Percentiles rank a stretch among this genome's conserved stretches.
Conservation (phyloP, 331 rosid genomes). For the Ulmus americana region DNA sequence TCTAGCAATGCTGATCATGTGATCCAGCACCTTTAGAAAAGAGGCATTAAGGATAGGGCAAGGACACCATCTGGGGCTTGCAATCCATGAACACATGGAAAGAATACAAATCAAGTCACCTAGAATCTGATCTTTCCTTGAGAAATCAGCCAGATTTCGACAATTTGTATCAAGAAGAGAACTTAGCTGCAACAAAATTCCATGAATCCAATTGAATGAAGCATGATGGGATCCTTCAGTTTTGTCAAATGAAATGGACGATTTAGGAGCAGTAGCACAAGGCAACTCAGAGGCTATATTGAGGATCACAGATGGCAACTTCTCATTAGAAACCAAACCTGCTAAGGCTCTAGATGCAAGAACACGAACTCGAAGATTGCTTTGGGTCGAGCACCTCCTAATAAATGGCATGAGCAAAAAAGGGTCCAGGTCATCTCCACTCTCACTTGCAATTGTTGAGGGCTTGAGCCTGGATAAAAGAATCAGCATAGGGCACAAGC, state of each 20-base stretch:
- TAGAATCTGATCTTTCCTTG: constrained; percentile 66
- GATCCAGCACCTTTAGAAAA: constrained; percentile 63
- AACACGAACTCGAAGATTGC: constrained; percentile 77
- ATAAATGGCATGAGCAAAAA: constrained; percentile 78
- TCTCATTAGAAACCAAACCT: constrained; percentile 80
- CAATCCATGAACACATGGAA: constrained; percentile 55
- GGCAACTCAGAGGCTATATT: constrained; percentile 75
- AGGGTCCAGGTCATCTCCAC: constrained; percentile 83
- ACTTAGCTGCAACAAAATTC: constrained; percentile 71
- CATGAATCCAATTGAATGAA: constrained; percentile 74
- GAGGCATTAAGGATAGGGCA: constrained; percentile 74
- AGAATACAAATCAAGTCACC: constrained; percentile 57
- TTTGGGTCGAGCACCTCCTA: constrained; percentile 81
- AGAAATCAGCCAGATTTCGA: constrained; percentile 64
- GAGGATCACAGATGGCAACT: constrained; percentile 57
- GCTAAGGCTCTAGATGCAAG: constrained; percentile 92
- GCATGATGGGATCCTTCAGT: constrained; percentile 20
- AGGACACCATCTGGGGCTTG: constrained; percentile 47
- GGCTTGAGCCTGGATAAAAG: constrained; percentile 88
- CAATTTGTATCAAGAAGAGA: constrained; percentile 72
- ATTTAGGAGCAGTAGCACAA: constrained; percentile 21
- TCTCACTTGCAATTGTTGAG: constrained; percentile 79
- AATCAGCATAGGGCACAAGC: constrained; percentile 83
- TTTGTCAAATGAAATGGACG: constrained; percentile 19
- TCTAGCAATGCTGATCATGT: constrained; percentile 70